Evolutionary conservation across 208 protist genomes (phyloP).

Genomic region (Phytomonas francai): DNA sequence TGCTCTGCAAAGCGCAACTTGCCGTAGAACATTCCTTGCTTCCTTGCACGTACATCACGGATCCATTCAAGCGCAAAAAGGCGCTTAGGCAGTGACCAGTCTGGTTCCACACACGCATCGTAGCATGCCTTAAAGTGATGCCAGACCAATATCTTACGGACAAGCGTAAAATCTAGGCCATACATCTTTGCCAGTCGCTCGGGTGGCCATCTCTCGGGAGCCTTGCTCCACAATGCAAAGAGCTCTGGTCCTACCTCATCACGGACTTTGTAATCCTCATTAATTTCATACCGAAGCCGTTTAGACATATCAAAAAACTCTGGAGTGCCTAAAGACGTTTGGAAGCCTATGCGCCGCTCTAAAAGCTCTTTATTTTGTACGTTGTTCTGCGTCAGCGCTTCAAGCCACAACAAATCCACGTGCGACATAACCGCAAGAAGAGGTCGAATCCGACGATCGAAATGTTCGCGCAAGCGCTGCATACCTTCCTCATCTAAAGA

Average conservation of each 20-base stretch:
- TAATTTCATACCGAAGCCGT: slow-evolving; percentile 88
- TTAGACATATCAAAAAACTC: slow-evolving; percentile 93
- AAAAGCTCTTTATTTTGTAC: slow-evolving; percentile 81
- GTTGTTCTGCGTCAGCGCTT: slow-evolving; percentile 88
- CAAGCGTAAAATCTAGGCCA: slow-evolving; percentile 87
- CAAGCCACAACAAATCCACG: slow-evolving; percentile 86
- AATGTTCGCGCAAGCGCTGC: slow-evolving; percentile 88
- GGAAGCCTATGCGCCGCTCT: slow-evolving; percentile 83
- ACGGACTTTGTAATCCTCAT: slow-evolving; percentile 92
- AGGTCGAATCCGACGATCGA: slow-evolving; percentile 87
- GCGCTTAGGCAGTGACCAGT: slow-evolving; percentile 90
- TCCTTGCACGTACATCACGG: slow-evolving; percentile 80
- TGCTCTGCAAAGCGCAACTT: slow-evolving; percentile 91
- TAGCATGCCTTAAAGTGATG: slow-evolving; percentile 93
- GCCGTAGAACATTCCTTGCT: slow-evolving; percentile 89
- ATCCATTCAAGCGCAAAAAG: slow-evolving; percentile 92
- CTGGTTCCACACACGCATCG: slow-evolving; percentile 90
- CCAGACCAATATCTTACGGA: slow-evolving; percentile 90
- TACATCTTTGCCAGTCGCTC: slow-evolving; percentile 92
- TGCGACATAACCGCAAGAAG: slow-evolving; percentile 90
- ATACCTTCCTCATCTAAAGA: slow-evolving; percentile 88
- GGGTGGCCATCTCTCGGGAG: slow-evolving; percentile 91
- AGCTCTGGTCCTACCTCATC: slow-evolving; percentile 91
- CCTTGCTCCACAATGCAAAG: slow-evolving; percentile 90
- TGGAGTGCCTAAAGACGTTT: slow-evolving; percentile 87